Evolutionary conservation across 306 rosid species (phyloP).

Genomic region (Pterocarpus macrocarpus): DNA sequence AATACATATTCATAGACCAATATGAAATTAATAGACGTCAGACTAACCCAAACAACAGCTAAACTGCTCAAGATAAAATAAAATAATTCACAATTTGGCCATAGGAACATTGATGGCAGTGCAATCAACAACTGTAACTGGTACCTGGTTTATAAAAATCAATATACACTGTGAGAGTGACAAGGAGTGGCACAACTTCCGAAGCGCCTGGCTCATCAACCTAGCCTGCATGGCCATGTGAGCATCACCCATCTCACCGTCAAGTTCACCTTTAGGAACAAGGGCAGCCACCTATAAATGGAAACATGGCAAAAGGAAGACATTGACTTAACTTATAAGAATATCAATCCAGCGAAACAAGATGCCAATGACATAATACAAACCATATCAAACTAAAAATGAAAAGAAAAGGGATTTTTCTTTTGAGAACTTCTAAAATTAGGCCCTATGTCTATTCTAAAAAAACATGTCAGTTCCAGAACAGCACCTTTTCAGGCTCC

Average conservation of each 20-base stretch:
- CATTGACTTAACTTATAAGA: constrained; percentile 10
- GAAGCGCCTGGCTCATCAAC: constrained; percentile 96
- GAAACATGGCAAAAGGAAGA: constrained; percentile 37
- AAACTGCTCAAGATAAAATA: constrained; percentile 12
- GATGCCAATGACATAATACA: constrained; percentile 4
- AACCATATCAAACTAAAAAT: not conserved
- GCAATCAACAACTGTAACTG: constrained; percentile 19
- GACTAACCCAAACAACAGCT: constrained; percentile 3
- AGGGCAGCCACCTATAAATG: constrained; percentile 89
- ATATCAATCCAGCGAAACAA: constrained; percentile 37
- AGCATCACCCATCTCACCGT: constrained; percentile 97
- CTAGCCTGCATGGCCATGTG: constrained; percentile 99
- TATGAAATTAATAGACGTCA: constrained; percentile 16
- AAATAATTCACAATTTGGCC: not conserved
- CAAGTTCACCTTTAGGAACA: constrained; percentile 95
- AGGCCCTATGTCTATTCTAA: not conserved
- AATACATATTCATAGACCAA: not conserved
- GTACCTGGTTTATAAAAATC: constrained; percentile 93
- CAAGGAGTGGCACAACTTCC: constrained; percentile 89
- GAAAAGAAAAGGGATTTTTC: not conserved
- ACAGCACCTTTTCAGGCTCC: constrained; percentile 27
- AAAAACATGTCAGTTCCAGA: not conserved
- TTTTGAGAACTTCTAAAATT: constrained; percentile 9
- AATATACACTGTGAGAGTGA: constrained; percentile 80
- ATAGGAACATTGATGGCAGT: constrained; percentile 12